phyloP scores from a whole-genome alignment of 441 rosid genomes.

The Arabidopsis hybrid region DNA sequence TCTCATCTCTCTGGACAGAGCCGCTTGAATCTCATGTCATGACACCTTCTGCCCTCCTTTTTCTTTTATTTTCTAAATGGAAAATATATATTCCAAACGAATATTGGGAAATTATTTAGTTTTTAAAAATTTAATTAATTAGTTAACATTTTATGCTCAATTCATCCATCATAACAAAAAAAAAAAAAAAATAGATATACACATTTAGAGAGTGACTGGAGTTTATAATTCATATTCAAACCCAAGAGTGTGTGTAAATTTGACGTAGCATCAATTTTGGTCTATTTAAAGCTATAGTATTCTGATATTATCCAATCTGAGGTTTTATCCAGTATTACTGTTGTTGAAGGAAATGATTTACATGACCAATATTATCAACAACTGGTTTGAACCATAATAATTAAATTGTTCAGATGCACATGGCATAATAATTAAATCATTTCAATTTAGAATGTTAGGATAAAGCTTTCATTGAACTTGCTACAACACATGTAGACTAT shows the following conservation, averaged over 20 bases:
- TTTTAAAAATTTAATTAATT: background rate
- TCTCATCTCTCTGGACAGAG: slow-evolving; percentile 42
- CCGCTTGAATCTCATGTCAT: slow-evolving; percentile 41
- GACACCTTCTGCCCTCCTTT: background rate
- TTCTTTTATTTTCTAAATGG: background rate
- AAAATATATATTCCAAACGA: background rate
- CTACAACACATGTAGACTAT: slow-evolving; percentile 3
- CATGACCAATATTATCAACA: slow-evolving; percentile 7
- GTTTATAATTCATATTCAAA: background rate
- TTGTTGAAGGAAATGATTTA: background rate
- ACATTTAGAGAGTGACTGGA: background rate
- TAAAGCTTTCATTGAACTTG: slow-evolving; percentile 33
- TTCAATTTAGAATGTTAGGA: slow-evolving; percentile 33
- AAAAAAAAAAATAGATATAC: background rate
- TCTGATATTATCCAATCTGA: background rate
- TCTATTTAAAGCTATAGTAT: background rate
- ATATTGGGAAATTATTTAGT: background rate
- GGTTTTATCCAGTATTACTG: background rate
- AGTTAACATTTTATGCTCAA: too few species aligned
- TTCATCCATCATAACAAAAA: too few species aligned
- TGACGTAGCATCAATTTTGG: too few species aligned
- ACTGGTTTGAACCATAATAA: slow-evolving; percentile 11
- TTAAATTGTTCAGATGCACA: slow-evolving; percentile 35
- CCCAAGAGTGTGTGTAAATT: background rate
- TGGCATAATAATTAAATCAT: slow-evolving; percentile 33